Base-by-base conservation (phyloP, 108 stramenopile genomes). In the Skeletonema menzelii region DNA sequence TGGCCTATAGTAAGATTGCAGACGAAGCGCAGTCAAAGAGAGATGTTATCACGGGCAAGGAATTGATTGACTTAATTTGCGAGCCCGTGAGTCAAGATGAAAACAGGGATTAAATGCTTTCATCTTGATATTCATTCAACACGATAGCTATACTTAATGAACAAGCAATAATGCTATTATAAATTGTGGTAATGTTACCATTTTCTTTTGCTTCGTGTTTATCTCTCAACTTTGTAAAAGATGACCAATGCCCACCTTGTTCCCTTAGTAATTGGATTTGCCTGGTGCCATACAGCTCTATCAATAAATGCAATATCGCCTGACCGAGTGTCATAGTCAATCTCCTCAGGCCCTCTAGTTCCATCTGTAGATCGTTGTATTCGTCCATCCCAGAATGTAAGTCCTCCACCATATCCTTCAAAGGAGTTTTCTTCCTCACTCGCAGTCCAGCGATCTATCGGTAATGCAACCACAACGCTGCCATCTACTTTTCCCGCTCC, bases 201-300 rank as follows among this genome's bases (percentile, higher is more conserved):
- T n/a, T n/a, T n/a, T n/a, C n/a, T n/a, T n/a, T n/a, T n/a, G n/a
- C n/a, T n/a, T n/a, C n/a, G n/a, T n/a, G n/a, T n/a, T n/a, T n/a
- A n/a, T n/a, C 63, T 59, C 27, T 59, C 70, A 8, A 95, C 91
- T 58, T 90, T 81, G 77, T 95, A 95, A 59, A 95, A 95, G 24
- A 95, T 95, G 3, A 95, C 94, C 37, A 95, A 73, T 2, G 94
- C 94, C 94, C 94, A 95, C 59, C 94, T 76, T n/a, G 88, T 90
- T 0, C 94, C 94, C 73, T 89, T 90, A 24, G 92, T 90, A 22
- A 95, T 95, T 13, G 94, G 94, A 79, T 95, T 89, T 7, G 94
- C 94, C 69, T 89, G 88, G 65, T 90, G 92, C 90, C 90, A 91
- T 28, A 91, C 88, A 17, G 80, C 84, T 38, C 88, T 75, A 77